These are phyloP conservation scores for Paraconiothyrium brasiliense DNA, from an alignment of 2,329 filamentous ascomycete genomes.

Conservation along the genomic window DNA sequence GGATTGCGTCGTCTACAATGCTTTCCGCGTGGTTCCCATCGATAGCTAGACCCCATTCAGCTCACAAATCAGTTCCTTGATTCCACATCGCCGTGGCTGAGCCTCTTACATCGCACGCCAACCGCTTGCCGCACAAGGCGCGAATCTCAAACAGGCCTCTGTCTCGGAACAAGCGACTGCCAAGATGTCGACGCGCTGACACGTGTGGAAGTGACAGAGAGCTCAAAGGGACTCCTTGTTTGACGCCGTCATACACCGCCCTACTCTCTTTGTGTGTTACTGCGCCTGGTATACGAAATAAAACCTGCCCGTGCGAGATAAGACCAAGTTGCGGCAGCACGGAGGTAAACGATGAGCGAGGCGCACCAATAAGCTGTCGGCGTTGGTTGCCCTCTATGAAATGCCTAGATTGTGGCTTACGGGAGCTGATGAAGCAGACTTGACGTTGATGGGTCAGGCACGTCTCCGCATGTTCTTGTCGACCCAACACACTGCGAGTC, in stretches of 20 bases:
- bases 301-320: conserved; percentile 1
- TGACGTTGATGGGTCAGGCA: too few species aligned
- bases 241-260: neutral
- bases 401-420: too few species aligned
- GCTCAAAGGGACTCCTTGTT: neutral
- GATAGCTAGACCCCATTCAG: neutral
- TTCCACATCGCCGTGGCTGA: conserved; percentile 1
- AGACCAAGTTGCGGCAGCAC: too few species aligned
- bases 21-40: too few species aligned
- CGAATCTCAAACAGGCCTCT: conserved; percentile 11
- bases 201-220: conserved; percentile 3
- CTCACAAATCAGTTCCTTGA: neutral
- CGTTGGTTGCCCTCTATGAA: too few species aligned
- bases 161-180: conserved; percentile 9
- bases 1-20: neutral
- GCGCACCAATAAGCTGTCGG: too few species aligned
- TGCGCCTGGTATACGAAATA: neutral
- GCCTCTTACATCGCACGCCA: neutral
- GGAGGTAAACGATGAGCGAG: too few species aligned
- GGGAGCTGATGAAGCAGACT: too few species aligned
- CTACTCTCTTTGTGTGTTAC: neutral
- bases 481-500: too few species aligned
- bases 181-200: conserved; percentile 10
- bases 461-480: too few species aligned
- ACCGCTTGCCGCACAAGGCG: neutral